Evolutionary conservation across 495 filamentous ascomycete genomes (phyloP), one percentile per base, ranked within the genome.

Genomic region (Neurospora cerealis): DNA sequence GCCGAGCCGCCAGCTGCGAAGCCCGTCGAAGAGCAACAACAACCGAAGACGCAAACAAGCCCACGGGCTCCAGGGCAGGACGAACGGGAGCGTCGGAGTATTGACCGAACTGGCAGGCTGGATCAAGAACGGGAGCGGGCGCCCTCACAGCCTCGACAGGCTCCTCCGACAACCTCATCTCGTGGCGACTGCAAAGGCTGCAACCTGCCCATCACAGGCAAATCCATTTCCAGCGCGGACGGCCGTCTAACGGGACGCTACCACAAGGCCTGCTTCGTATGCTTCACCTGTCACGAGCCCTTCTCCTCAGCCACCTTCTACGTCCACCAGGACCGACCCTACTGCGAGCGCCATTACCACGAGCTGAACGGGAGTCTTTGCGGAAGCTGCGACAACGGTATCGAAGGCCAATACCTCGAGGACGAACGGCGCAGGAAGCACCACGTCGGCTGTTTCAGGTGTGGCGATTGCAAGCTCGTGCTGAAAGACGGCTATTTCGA

Each of bases 321-420:
- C 82, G 94, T 99, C 44, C 83, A 93, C 42, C 84, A 92, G 75
- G 93, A 99, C 81, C 84, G 89, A 10, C 96, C 96, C 4, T 97
- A 93, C 84, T 99, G 96, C 83, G 91, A 92, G 40, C 90, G 91
- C 41, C 94, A 99, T 81, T 99, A 99, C 79, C 96, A 99, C 82
- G 87, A 92, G 79, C 87, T 95, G 44, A 99, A 99, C 79, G 89
- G 90, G 48, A 95, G 93, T 28, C 80, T 97, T 1, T 99, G 96
- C 79, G 86, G 87, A 2, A 87, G 86, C 44, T 99, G 96, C 79
- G 88, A 93, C 77, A 82, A 81, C 19, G 96, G 96, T 13, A 98
- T 99, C 77, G 96, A 99, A 79, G 96, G 96, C 3, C 89, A 95
- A 75, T 99, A 96, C 78, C 87, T 98, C n/a, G 94, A 97, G 78